phyloP scores from a whole-genome alignment of 768 basidiomycete species.

The Mrakia frigida region DNA sequence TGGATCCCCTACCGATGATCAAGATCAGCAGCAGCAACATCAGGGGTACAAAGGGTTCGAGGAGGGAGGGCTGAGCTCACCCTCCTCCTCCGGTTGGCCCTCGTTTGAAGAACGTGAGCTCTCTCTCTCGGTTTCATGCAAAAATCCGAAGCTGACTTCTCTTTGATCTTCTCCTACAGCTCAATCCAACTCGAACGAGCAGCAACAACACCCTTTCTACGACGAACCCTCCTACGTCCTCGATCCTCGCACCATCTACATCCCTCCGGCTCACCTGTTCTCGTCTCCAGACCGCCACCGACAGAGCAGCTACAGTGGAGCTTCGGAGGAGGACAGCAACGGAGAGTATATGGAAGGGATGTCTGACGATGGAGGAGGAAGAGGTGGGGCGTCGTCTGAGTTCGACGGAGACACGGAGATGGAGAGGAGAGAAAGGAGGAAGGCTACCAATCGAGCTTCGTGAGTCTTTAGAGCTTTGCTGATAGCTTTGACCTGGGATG shows the following conservation, averaged over 20 bases:
- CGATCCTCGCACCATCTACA: background rate
- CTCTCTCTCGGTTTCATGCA: background rate
- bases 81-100: no score
- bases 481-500: no score
- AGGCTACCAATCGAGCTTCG: background rate
- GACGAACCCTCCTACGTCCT: background rate
- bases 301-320: background rate
- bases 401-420: background rate
- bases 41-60: background rate
- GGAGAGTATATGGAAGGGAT: background rate
- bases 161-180: background rate
- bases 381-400: background rate
- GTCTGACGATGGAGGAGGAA: background rate
- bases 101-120: background rate
- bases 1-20: no score
- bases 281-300: no score
- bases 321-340: background rate
- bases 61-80: background rate
- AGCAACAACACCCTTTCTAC: background rate
- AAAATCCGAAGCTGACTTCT: background rate
- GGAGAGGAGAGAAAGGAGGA: background rate
- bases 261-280: background rate
- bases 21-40: background rate
- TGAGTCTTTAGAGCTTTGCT: no score
- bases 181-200: background rate